Conservation (phyloP, 2,329 filamentous ascomycete species). For the Amauroascus verrucosus region DNA sequence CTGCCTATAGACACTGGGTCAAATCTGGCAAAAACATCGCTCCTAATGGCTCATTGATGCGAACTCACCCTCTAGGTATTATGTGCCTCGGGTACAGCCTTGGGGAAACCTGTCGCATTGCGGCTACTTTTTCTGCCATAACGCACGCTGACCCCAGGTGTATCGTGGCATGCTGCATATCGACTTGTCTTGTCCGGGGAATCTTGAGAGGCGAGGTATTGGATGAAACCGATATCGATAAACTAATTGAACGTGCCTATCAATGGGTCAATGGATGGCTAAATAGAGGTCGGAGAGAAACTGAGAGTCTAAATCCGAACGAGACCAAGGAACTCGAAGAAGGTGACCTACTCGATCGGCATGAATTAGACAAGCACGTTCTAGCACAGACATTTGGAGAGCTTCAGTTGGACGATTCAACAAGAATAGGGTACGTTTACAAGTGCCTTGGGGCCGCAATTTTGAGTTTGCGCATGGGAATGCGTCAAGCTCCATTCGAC, state of each 20-base stretch:
- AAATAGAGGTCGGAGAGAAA: conserved; percentile 21
- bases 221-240: conserved; percentile 34
- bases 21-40: conserved; percentile 33
- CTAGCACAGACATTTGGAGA: conserved; percentile 30
- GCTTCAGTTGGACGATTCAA: conserved; percentile 38
- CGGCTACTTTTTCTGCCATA: conserved; percentile 35
- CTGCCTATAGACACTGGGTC: conserved; percentile 37
- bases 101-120: conserved; percentile 37
- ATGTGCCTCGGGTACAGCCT: conserved; percentile 37
- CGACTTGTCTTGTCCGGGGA: conserved; percentile 39
- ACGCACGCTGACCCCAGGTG: conserved; percentile 46
- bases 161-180: conserved; percentile 41
- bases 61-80: conserved; percentile 43
- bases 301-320: conserved; percentile 8
- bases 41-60: conserved; percentile 46
- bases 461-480: conserved; percentile 36
- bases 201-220: conserved; percentile 39
- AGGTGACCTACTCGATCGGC: conserved; percentile 27
- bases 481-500: conserved; percentile 25
- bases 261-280: conserved; percentile 31
- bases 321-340: conserved; percentile 13
- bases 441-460: conserved; percentile 44
- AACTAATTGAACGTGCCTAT: conserved; percentile 32
- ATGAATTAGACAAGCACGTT: conserved; percentile 37
- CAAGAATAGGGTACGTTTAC: conserved; percentile 46